phyloP scores from a whole-genome alignment of 176 grass and related monocot species.

The barley (Hordeum vulgare) region MorexV3_pseudomolecules_assembly NC_058519.1:220011749-220012248 shows the following conservation, averaged over 20 bases:
- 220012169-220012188: constrained; percentile 32
- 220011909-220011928: constrained; percentile 63
- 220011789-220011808: constrained; percentile 76
- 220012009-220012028: constrained; percentile 35
- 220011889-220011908: constrained; percentile 29
- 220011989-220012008: constrained; percentile 87
- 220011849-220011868: constrained; percentile 64
- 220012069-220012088: constrained; percentile 42
- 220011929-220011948: constrained; percentile 41
- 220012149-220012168: constrained; percentile 34
- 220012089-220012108: constrained; percentile 42
- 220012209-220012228: constrained; percentile 46
- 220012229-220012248: constrained; percentile 30
- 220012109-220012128: constrained; percentile 33
- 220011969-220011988: constrained; percentile 56
- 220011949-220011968: constrained; percentile 37
- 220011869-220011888: constrained; percentile 27
- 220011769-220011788: constrained; percentile 58
- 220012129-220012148: constrained; percentile 43
- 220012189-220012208: constrained; percentile 49
- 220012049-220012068: constrained; percentile 51
- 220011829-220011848: constrained; percentile 46
- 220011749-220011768: constrained; percentile 56
- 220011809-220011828: constrained; percentile 51
- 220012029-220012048: constrained; percentile 56